Evolutionary conservation across 306 rosid species (phyloP), one percentile per base, ranked within the genome.

Genomic region (Ormosia semicastrata): DNA sequence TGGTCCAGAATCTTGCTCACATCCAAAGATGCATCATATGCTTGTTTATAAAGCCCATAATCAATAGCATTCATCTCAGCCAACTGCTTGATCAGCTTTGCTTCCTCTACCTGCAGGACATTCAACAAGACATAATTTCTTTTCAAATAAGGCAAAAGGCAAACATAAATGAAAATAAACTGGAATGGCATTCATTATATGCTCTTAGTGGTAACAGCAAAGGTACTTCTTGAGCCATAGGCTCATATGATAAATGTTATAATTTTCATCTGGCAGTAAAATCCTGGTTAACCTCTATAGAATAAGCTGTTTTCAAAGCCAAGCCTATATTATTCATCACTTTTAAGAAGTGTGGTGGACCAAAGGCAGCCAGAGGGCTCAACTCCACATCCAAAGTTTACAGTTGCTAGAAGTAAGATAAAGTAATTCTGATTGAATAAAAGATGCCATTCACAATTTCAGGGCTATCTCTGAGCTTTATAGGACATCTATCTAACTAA

Each of bases 41-140:
- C 98, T 86, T 88, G 94, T 81, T 86, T 89, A 81, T 92, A 92
- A 39, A 94, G 91, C 76, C 94, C 94, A 69, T 73, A 87, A 77
- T 90, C 84, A 83, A 94, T 86, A 62, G 89, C 95, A 81, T 94
- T 91, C 75, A 69, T 80, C 81, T 92, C 97, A 40, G 92, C 91
- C 80, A 94, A 82, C 59, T 92, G 91, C 6, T 88, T 87, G 77
- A 94, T 92, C 81, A 94, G 79, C 83, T 92, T 89, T 78, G 97
- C 98, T 84, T 94, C 98, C 89, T 94, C 97, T 53, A 71, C 89
- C 98, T 94, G 89, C 85, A 82, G 47, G 71, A 73, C 57, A 77
- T 37, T 62, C 30, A 70, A 63, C 24, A 18, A 15, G 29, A 33
- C 24, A 81, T 60, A 17, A 7, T 67, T 77, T 50, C 18, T 62